Conservation (phyloP, 2,329 filamentous ascomycete species). For the Bipolaris sorokiniana region DNA sequence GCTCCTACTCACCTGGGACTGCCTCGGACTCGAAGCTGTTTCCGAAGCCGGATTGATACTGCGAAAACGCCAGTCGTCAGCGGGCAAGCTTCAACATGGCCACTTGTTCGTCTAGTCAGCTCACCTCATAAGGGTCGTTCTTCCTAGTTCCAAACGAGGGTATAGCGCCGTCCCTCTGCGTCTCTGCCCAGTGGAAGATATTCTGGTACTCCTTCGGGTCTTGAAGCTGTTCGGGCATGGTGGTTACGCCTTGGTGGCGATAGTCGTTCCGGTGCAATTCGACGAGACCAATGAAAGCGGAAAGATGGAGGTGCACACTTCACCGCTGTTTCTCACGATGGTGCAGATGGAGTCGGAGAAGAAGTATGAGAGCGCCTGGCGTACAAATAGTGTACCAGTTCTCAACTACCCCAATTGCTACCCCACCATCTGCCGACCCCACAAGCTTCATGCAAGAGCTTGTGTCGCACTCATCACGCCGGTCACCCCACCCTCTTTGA, state of each 20-base stretch:
- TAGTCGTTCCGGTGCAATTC: neutral
- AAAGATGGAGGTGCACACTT: neutral
- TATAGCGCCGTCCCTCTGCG: slow-evolving; percentile 62
- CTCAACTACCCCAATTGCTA: slow-evolving; percentile 3
- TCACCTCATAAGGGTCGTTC: slow-evolving; percentile 62
- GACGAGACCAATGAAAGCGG: slow-evolving; percentile 1
- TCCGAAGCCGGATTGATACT: slow-evolving; percentile 64
- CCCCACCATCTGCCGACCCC: slow-evolving; percentile 18
- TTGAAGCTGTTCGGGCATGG: slow-evolving; percentile 36
- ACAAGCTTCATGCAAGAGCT: slow-evolving; percentile 11
- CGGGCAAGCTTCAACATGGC: neutral
- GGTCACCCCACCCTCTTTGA: neutral
- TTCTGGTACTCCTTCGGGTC: slow-evolving; percentile 48
- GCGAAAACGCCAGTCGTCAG: slow-evolving; percentile 15
- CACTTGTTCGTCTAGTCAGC: slow-evolving; percentile 11
- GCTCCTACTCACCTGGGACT: slow-evolving; percentile 45
- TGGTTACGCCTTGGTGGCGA: slow-evolving; percentile 7
- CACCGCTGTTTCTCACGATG: neutral
- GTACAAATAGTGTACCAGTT: slow-evolving; percentile 13
- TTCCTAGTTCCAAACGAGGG: slow-evolving; percentile 61
- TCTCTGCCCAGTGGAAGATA: slow-evolving; percentile 61
- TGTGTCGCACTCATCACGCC: slow-evolving; percentile 1
- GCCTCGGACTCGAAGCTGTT: slow-evolving; percentile 59
- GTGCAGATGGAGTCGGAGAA: neutral
- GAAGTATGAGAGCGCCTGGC: neutral